These are phyloP conservation scores for Lentinula boryana DNA, from an alignment of 768 basidiomycete species.

Conservation along the genomic window DNA sequence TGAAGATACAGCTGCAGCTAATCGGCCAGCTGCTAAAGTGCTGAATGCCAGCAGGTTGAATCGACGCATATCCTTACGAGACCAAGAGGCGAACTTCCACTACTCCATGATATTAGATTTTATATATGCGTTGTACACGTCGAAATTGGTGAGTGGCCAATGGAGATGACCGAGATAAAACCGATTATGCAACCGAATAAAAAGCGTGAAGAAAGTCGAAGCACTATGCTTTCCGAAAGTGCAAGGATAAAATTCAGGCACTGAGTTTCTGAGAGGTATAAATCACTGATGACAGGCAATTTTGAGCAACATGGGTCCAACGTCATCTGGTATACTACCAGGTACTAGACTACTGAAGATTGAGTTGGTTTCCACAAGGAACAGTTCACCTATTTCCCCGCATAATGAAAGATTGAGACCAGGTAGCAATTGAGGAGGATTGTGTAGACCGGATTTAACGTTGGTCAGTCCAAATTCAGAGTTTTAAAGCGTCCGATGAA, in stretches of 20 bases:
- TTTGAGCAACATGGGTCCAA: background rate
- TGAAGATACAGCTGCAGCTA: conserved; percentile 34
- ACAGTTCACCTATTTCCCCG: background rate
- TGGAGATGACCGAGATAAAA: background rate
- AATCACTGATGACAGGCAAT: background rate
- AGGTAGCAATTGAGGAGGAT: background rate
- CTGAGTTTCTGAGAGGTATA: background rate
- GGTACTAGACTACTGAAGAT: background rate
- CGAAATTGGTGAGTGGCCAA: background rate
- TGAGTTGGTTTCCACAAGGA: background rate
- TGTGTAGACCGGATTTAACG: background rate
- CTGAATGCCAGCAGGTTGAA: conserved; percentile 23
- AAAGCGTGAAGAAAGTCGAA: background rate
- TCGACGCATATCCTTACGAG: background rate
- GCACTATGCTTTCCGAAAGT: background rate
- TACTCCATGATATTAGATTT: background rate
- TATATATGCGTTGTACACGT: background rate
- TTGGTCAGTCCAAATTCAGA: background rate
- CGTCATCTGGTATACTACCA: background rate
- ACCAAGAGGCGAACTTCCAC: background rate
- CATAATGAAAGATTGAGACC: background rate
- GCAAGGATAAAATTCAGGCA: background rate
- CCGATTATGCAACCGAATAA: background rate
- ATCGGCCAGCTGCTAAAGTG: conserved; percentile 16
- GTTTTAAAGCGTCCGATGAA: background rate